A percentile compares a stretch with the other conserved stretches of the same genome.
Conservation (phyloP, 768 basidiomycete genomes). For the Auricularia cornea region DNA sequence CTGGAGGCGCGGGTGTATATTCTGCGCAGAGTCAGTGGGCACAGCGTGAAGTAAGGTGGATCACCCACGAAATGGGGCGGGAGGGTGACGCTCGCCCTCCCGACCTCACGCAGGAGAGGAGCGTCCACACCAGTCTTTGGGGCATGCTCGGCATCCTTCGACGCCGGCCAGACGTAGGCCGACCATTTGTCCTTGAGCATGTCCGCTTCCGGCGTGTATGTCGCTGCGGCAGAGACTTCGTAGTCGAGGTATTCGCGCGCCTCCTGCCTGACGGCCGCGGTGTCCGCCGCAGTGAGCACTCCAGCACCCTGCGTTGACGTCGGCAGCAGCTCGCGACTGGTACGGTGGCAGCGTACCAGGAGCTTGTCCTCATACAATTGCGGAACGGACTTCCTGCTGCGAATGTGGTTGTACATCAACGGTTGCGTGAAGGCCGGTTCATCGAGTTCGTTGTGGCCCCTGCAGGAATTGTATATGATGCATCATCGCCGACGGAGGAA, state of each 20-base stretch:
- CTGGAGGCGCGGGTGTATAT: constrained; percentile 69
- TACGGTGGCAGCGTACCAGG: constrained; percentile 38
- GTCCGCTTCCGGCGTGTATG: constrained; percentile 41
- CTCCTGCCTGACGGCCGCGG: constrained; percentile 40
- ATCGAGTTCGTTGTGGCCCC: constrained; percentile 87
- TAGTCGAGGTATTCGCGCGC: constrained; percentile 60
- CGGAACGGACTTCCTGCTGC: constrained; percentile 67
- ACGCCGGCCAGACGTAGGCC: constrained; percentile 52
- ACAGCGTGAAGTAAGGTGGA: neutral
- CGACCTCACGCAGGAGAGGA: constrained; percentile 48
- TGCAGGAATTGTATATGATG: constrained; percentile 13
- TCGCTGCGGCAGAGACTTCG: constrained; percentile 42
- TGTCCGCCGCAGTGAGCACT: constrained; percentile 42
- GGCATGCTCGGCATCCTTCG: constrained; percentile 37
- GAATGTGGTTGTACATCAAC: constrained; percentile 85
- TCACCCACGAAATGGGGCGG: constrained; percentile 56
- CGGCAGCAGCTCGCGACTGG: neutral
- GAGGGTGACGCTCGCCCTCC: constrained; percentile 55
- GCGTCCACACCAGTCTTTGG: constrained; percentile 62
- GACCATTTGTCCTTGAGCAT: constrained; percentile 65
- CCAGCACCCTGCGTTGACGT: constrained; percentile 34
- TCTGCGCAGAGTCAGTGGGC: constrained; percentile 32
- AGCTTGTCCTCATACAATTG: constrained; percentile 74
- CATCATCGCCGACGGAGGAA: neutral
- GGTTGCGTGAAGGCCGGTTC: constrained; percentile 83